Evolutionary conservation across 345 rosid genomes (phyloP).

Genomic region (Aquilaria yunnanensis): DNA sequence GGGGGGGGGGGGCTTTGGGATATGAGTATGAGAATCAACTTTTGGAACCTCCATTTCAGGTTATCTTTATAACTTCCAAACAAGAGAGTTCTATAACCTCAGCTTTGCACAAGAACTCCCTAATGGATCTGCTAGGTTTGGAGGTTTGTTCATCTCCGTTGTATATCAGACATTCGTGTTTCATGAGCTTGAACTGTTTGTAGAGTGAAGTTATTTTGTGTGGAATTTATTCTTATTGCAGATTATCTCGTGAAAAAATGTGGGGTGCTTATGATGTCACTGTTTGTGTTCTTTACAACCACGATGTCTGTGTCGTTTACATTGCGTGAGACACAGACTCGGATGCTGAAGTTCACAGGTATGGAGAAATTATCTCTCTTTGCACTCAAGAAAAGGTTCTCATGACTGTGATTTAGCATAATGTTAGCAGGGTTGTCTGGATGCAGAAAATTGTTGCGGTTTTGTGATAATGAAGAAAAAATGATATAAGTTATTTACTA

Average conservation of each 20-base stretch:
- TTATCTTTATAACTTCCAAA: constrained; percentile 79
- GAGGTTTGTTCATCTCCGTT: constrained; percentile 52
- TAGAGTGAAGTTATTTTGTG: neutral
- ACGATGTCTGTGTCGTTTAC: constrained; percentile 99
- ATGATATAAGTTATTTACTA: too few species aligned
- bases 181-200: neutral
- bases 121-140: constrained; percentile 77
- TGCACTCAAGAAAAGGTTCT: constrained; percentile 1
- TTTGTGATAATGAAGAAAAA: too few species aligned
- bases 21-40: neutral
- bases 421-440: constrained; percentile 9
- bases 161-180: neutral
- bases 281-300: constrained; percentile 95
- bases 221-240: constrained; percentile 28
- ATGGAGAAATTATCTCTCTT: constrained; percentile 11
- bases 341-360: constrained; percentile 98
- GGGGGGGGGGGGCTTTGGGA: too few species aligned
- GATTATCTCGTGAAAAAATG: constrained; percentile 97
- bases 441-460: neutral
- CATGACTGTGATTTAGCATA: neutral
- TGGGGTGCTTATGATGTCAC: constrained; percentile 99
- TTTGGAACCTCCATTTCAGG: constrained; percentile 42
- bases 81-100: constrained; percentile 89
- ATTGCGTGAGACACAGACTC: constrained; percentile 95
- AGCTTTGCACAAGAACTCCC: constrained; percentile 81